phyloP scores from a whole-genome alignment of 371 early-diverging fungal genomes.

The Lichtheimia ornata region DNA sequence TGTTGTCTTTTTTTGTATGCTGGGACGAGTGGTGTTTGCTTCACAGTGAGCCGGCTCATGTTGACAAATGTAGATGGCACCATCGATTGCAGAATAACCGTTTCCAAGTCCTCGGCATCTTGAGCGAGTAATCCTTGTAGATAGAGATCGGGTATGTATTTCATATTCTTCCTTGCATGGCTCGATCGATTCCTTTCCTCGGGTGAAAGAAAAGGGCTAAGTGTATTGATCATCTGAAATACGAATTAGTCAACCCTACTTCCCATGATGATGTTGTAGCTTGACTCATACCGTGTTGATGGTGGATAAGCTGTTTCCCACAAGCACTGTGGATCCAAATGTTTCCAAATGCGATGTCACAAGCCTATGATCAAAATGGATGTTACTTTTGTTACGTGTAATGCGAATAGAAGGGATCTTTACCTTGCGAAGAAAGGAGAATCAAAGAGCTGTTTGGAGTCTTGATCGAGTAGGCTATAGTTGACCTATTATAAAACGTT shows the following conservation, averaged over 20 bases:
- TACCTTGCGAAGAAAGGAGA: constrained; percentile 56
- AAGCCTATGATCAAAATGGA: constrained; percentile 24
- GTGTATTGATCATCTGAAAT: constrained; percentile 56
- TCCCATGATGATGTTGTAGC: background rate
- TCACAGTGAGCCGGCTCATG: constrained; percentile 46
- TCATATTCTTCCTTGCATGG: constrained; percentile 60
- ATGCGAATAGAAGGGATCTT: constrained; percentile 10
- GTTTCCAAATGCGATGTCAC: constrained; percentile 64
- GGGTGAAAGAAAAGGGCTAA: constrained; percentile 52
- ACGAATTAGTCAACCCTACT: background rate
- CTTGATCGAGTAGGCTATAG: constrained; percentile 53
- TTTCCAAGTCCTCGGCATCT: constrained; percentile 43
- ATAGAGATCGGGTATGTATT: constrained; percentile 58
- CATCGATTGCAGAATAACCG: constrained; percentile 51
- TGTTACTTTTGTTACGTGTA: background rate
- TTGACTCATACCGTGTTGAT: constrained; percentile 54
- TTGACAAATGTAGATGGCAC: constrained; percentile 61
- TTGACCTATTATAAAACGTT: constrained; percentile 33
- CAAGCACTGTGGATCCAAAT: constrained; percentile 52
- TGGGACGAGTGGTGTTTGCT: constrained; percentile 54
- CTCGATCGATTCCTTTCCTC: constrained; percentile 60
- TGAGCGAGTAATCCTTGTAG: constrained; percentile 54
- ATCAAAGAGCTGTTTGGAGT: constrained; percentile 56
- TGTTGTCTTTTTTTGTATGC: constrained; percentile 34
- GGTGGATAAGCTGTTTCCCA: constrained; percentile 57